Evolutionary conservation across 805 yeast genomes (phyloP).

Genomic region (Sporopachydermia lactativora): DNA sequence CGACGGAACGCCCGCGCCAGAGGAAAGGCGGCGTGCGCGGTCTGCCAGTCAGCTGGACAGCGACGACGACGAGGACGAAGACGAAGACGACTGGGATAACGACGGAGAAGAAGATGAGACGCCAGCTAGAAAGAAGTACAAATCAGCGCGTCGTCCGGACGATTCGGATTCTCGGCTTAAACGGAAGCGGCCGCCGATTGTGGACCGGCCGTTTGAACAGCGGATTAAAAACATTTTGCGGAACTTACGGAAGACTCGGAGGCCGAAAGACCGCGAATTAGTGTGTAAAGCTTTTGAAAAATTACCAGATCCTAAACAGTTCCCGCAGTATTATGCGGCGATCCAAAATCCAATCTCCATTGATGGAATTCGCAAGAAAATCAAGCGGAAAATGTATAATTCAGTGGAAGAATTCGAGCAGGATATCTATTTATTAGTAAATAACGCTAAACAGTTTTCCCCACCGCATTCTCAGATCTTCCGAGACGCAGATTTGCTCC

Average conservation of each 20-base stretch:
- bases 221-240: conserved; percentile 80
- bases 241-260: conserved; percentile 60
- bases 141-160: conserved; percentile 14
- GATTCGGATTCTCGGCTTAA: conserved; percentile 30
- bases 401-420: conserved; percentile 61
- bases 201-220: conserved; percentile 84
- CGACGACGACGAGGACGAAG: conserved; percentile 16
- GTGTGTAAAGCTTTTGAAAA: conserved; percentile 63
- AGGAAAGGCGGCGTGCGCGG: no score
- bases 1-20: conserved; percentile 15
- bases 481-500: conserved; percentile 49
- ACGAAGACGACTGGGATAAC: conserved; percentile 13
- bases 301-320: conserved; percentile 52
- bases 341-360: conserved; percentile 27
- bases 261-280: conserved; percentile 31
- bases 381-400: conserved; percentile 72
- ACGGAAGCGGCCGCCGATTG: conserved; percentile 84
- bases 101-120: conserved; percentile 14
- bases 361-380: conserved; percentile 51
- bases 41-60: conserved; percentile 7
- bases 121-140: conserved; percentile 9
- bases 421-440: conserved; percentile 64
- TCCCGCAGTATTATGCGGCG: conserved; percentile 34
- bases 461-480: conserved; percentile 42
- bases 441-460: conserved; percentile 56